Conservation (phyloP, 169 alveolate species). For the Plasmodium inui region DNA sequence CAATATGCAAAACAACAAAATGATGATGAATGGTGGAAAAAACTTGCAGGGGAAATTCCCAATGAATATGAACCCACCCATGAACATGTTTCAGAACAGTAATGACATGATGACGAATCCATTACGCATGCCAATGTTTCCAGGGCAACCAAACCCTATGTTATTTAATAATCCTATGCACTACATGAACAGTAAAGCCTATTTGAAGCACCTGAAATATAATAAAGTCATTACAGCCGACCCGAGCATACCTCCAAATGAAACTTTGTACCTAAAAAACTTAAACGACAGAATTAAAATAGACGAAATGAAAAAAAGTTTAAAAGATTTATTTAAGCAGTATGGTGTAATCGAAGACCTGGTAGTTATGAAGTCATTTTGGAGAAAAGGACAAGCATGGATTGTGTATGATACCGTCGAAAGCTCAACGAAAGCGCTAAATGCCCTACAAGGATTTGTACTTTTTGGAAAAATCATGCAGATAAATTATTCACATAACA, state of each 20-base stretch:
- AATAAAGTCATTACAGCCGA: slow-evolving; percentile 81
- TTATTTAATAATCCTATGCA: slow-evolving; percentile 39
- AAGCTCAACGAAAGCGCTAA: slow-evolving; percentile 84
- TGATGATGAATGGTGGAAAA: slow-evolving; percentile 9
- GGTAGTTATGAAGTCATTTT: slow-evolving; percentile 87
- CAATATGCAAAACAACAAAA: slow-evolving; percentile 14
- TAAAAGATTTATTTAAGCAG: slow-evolving; percentile 79
- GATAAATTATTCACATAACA: slow-evolving; percentile 84
- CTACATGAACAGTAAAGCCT: slow-evolving; percentile 70
- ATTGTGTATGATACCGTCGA: slow-evolving; percentile 81
- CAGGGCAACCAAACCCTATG: slow-evolving; percentile 37
- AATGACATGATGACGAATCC: slow-evolving; percentile 22
- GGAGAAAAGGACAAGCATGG: slow-evolving; percentile 91
- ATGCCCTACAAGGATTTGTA: slow-evolving; percentile 84
- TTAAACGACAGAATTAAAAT: slow-evolving; percentile 81
- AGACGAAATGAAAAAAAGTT: slow-evolving; percentile 77
- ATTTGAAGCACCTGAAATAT: slow-evolving; percentile 70
- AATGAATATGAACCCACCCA: slow-evolving; percentile 45
- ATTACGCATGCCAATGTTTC: slow-evolving; percentile 48
- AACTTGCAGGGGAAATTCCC: slow-evolving; percentile 15
- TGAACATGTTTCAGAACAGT: slow-evolving; percentile 1
- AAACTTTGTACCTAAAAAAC: slow-evolving; percentile 82
- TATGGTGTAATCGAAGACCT: slow-evolving; percentile 84
- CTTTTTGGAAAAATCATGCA: slow-evolving; percentile 86
- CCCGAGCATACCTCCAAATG: slow-evolving; percentile 83